phyloP scores from a whole-genome alignment of 257 asterid genomes.

The Dorcoceras hygrometricum region DNA sequence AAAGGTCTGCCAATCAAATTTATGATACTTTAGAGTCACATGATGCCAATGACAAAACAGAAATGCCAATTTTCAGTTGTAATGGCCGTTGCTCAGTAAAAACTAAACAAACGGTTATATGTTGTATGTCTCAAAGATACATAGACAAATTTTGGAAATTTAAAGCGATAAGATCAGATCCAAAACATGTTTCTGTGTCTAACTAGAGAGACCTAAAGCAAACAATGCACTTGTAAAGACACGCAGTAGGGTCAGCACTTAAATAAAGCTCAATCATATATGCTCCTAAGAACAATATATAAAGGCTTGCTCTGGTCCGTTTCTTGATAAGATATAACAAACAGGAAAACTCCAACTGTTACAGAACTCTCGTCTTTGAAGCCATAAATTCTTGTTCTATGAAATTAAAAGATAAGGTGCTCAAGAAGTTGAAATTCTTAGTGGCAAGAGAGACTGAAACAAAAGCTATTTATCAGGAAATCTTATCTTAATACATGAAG shows the following conservation, averaged over 20 bases:
- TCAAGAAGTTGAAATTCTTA: background rate
- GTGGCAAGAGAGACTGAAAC: background rate
- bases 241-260: background rate
- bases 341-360: background rate
- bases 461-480: constrained; percentile 12
- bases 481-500: background rate
- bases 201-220: background rate
- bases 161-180: background rate
- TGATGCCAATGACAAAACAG: background rate
- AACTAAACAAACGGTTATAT: background rate
- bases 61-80: background rate
- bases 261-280: background rate
- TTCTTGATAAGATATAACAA: background rate
- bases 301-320: constrained; percentile 2
- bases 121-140: background rate
- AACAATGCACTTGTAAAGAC: background rate
- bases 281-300: background rate
- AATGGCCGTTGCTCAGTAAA: background rate
- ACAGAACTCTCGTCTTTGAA: background rate
- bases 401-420: background rate
- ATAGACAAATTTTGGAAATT: background rate
- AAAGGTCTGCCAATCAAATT: too few species aligned
- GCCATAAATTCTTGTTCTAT: background rate
- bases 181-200: background rate
- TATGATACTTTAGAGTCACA: background rate